These are phyloP conservation scores for Juncus effusus DNA, from an alignment of 176 grass and related monocot genomes.

Conservation along the genomic window DNA sequence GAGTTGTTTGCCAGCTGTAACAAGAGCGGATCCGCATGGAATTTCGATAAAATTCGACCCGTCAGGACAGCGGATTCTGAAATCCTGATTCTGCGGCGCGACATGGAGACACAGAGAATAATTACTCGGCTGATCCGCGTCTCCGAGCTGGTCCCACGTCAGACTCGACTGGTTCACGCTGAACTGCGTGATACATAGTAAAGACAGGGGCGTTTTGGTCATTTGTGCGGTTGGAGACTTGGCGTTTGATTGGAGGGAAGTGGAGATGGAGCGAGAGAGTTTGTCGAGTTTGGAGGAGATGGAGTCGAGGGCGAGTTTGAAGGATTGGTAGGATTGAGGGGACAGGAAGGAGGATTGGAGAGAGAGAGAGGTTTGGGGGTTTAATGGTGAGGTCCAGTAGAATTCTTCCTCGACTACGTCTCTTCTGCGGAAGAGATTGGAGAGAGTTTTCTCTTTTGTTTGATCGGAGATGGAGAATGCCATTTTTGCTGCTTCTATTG, in stretches of 20 bases:
- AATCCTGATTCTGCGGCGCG: conserved; percentile 43
- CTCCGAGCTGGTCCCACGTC: conserved; percentile 30
- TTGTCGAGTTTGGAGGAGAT: conserved; percentile 51
- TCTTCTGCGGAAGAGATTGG: conserved; percentile 30
- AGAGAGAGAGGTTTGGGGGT: conserved; percentile 22
- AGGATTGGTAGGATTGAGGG: conserved; percentile 38
- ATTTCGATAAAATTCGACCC: conserved; percentile 50
- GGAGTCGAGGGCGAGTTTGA: conserved; percentile 55
- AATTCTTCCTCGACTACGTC: conserved; percentile 56
- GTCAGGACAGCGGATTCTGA: conserved; percentile 42
- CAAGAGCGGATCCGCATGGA: conserved; percentile 53
- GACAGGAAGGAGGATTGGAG: conserved; percentile 29
- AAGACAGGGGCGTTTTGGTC: conserved; percentile 31
- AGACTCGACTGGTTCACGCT: conserved; percentile 37
- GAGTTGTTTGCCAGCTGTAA: conserved; percentile 63
- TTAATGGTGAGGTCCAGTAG: conserved; percentile 39
- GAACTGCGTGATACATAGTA: conserved; percentile 53
- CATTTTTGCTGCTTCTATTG: conserved; percentile 25
- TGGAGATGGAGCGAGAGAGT: conserved; percentile 35
- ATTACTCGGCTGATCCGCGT: conserved; percentile 30
- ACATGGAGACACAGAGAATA: conserved; percentile 58
- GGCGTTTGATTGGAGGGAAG: conserved; percentile 39
- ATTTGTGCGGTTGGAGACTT: conserved; percentile 23
- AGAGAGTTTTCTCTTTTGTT: conserved; percentile 33
- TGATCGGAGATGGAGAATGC: conserved; percentile 39